Conservation (phyloP, 495 filamentous ascomycete genomes). For the Acidomyces sp. region DNA sequence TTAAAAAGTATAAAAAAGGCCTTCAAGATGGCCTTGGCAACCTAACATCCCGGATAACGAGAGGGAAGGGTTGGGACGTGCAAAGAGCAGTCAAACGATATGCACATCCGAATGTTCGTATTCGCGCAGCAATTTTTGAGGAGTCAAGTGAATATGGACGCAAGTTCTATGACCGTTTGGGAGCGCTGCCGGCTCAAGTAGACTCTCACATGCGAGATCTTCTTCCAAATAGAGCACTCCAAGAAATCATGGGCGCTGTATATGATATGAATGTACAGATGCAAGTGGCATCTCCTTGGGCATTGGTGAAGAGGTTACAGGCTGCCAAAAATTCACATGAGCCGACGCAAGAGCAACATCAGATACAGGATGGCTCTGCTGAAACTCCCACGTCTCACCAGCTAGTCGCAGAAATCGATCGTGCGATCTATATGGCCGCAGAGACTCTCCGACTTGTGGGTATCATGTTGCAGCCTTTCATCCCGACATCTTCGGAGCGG, state of each 20-base stretch:
- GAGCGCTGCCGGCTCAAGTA: conserved; percentile 30
- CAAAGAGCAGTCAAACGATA: conserved; percentile 38
- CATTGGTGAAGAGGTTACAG: conserved; percentile 14
- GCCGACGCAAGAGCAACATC: neutral
- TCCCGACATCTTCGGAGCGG: conserved; percentile 64
- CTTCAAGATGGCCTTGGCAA: conserved; percentile 70
- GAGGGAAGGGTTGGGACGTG: conserved; percentile 54
- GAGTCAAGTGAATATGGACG: neutral
- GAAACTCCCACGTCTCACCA: neutral
- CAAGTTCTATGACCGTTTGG: neutral
- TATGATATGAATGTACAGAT: conserved; percentile 59
- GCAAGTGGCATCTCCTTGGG: conserved; percentile 46
- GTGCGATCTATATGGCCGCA: conserved; percentile 52
- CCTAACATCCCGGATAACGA: conserved; percentile 52
- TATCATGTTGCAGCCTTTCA: conserved; percentile 81
- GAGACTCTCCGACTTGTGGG: conserved; percentile 70
- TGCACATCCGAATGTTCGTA: conserved; percentile 1
- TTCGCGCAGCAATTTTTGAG: neutral
- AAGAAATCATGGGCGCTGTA: conserved; percentile 49
- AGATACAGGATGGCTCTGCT: too few species aligned
- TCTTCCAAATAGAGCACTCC: conserved; percentile 51
- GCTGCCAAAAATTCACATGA: neutral
- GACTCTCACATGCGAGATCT: conserved; percentile 48
- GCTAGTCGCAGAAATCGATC: conserved; percentile 27
- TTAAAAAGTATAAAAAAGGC: conserved; percentile 61